These are phyloP conservation scores for Leishmania major DNA, from an alignment of 208 protist species.

Conservation along the genomic window DNA sequence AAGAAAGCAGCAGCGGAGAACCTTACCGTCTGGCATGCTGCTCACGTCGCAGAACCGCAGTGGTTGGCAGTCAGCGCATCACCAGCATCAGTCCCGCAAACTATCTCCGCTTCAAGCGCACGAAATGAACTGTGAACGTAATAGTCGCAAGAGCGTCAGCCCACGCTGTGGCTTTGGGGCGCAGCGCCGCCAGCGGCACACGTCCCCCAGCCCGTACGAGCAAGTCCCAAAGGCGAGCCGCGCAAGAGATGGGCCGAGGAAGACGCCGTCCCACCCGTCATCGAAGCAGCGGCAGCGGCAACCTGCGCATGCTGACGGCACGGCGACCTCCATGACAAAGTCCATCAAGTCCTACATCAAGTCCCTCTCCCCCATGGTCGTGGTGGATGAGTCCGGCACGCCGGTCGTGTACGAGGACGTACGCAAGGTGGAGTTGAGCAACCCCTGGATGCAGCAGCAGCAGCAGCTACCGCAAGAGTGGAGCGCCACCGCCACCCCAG, in stretches of 20 bases:
- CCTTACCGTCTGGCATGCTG: not conserved
- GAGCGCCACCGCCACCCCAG: not conserved
- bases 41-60: not conserved
- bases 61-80: not conserved
- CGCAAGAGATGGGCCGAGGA: not conserved
- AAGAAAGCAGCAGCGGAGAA: not conserved
- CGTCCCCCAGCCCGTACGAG: conserved; percentile 11
- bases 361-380: conserved; percentile 10
- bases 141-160: not conserved
- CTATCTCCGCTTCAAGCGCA: not conserved
- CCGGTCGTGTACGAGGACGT: conserved; percentile 8
- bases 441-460: not conserved
- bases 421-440: not conserved
- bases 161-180: not conserved
- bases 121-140: not conserved
- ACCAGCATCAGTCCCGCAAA: not conserved
- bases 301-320: not conserved
- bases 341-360: conserved; percentile 11
- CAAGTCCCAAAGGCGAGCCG: not conserved
- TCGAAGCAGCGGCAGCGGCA: not conserved
- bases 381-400: not conserved
- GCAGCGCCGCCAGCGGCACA: conserved; percentile 7
- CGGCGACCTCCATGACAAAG: not conserved
- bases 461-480: not conserved
- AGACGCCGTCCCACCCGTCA: not conserved